Evolutionary conservation across 371 early-diverging fungal genomes (phyloP).

Genomic region (Chytridiales sp.): DNA sequence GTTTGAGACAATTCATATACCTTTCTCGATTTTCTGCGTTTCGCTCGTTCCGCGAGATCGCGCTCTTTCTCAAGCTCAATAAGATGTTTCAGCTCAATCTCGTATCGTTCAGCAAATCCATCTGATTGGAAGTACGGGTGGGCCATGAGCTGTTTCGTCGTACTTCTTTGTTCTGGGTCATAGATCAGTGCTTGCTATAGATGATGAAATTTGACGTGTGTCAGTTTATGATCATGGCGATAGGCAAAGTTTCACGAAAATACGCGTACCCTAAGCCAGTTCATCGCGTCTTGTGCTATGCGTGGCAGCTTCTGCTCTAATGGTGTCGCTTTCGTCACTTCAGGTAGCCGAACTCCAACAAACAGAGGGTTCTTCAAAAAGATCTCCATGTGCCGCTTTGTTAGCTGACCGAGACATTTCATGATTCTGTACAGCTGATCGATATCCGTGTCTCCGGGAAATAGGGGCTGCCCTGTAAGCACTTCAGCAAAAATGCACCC

Average conservation of each 20-base stretch:
- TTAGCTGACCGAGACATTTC: conserved; percentile 48
- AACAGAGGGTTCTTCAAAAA: conserved; percentile 56
- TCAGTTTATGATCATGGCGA: too few relatives aligned
- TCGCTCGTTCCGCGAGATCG: conserved; percentile 42
- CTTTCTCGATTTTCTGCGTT: conserved; percentile 40
- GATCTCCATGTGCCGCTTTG: conserved; percentile 53
- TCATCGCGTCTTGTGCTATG: conserved; percentile 47
- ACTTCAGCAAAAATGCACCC: conserved; percentile 77
- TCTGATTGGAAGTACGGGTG: conserved; percentile 54
- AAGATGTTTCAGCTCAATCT: conserved; percentile 45
- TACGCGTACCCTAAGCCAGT: conserved; percentile 44
- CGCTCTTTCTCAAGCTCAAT: conserved; percentile 48
- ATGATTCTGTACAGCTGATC: conserved; percentile 55
- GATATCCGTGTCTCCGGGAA: conserved; percentile 59
- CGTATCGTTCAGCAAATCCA: conserved; percentile 50
- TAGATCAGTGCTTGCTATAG: conserved; percentile 51
- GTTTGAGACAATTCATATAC: too few relatives aligned
- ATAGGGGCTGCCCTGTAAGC: conserved; percentile 56
- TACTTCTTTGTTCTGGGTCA: conserved; percentile 56
- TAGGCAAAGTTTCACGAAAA: conserved; percentile 7
- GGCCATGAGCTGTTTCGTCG: conserved; percentile 50
- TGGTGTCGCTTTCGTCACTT: conserved; percentile 52
- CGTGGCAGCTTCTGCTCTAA: conserved; percentile 46
- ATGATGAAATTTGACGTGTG: not conserved
- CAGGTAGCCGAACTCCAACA: conserved; percentile 54